Base-by-base conservation (phyloP, 2,329 filamentous ascomycete genomes). In the Amauroascus niger region DNA sequence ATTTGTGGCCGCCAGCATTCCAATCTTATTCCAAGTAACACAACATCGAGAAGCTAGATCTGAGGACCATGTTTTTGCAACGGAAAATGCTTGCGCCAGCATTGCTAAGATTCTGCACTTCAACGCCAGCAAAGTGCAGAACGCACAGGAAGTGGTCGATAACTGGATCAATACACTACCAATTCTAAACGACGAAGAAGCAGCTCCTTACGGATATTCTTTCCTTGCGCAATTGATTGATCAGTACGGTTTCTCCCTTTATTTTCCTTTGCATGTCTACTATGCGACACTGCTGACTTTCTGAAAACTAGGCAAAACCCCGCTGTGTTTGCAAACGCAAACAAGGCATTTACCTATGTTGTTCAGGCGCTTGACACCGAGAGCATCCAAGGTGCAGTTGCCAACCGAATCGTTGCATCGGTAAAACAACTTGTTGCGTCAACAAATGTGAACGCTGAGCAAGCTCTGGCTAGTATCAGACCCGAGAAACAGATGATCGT, bases 41-140 rank as follows among this genome's bases (percentile, higher is more conserved):
- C 84, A 87, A 64, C 79, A 91, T 53, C 81, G 86, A 1, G 86
- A 95, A 59, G 84, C 91, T 4, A 82, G 93, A 59, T 84, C 81
- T 46, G 93, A 97, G 59, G 93, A 97, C 62, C 90, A 97, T 63
- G 86, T 95, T 1, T 98, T 95, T 67, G 93, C 93, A 1, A 97
- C 93, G 1, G 93, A 98, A 73, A 98, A 98, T 66, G 91, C 91
- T 6, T 96, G 88, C 62, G 91, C 93, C 40, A 89, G 88, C 61
- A 93, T 98, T 64, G 93, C 93, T 33, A 98, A 98, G 78, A 91
- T 98, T 51, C 76, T 98, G 59, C 89, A 95, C 67, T 96, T 84
- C 74, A 96, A 95, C 70, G 75, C 82, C 22, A 77, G 77, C 60
- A 87, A 86, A 66, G 83, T 98, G 16, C 76, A 76, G 52, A 88